Base-by-base conservation (phyloP, 2,329 filamentous ascomycete species). In the Botryosphaeria dothidea region DNA sequence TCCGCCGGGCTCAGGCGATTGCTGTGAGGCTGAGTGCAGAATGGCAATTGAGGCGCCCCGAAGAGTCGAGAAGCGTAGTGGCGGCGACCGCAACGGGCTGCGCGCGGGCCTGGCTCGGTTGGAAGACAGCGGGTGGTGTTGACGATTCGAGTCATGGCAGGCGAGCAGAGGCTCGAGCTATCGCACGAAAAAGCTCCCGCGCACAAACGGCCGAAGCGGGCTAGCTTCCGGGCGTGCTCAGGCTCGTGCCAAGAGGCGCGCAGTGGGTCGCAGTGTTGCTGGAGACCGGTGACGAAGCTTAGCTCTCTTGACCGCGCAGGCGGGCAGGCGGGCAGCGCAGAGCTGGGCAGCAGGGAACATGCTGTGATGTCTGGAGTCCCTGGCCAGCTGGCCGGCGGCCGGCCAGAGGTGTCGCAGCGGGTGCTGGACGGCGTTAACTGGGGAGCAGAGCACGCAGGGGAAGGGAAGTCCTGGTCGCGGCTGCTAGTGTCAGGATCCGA, bases 401-500 rank as follows among this genome's bases (percentile, higher is more conserved):
- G n/a, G 29, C 29, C n/a, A 56, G 31, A 38, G 51, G 51, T 8
- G 31, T 25, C 34, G 51, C 51, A 49, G 46, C 9, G 46, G 17
- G 27, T 4, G 49, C 49, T 49, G 17, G 46, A 54, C 8, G 15
- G 43, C 51, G 51, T 56, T 23, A 41, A 25, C 25, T 15, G 23
- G 34, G 2, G 34, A 21, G 31, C 21, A n/a, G 19, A 36, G n/a
- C 4, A 36, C 27, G 36, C 56, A 60, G 56, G 56, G 52, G 52
- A 25, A 43, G 52, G 23, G 17, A 11, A 1, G 2, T 25, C 29
- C 34, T 43, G 52, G 21, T 36, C 51, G 51, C 31, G 48, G 51
- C 31, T 43, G 52, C 54, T 58, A 41, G 56, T 60, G 56, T 60
- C 56, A 60, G 56, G 56, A 60, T 60, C 56, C 56, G 56, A 60